Conservation (phyloP, 768 basidiomycete species). For the Pseudohyphozyma bogoriensis region DNA sequence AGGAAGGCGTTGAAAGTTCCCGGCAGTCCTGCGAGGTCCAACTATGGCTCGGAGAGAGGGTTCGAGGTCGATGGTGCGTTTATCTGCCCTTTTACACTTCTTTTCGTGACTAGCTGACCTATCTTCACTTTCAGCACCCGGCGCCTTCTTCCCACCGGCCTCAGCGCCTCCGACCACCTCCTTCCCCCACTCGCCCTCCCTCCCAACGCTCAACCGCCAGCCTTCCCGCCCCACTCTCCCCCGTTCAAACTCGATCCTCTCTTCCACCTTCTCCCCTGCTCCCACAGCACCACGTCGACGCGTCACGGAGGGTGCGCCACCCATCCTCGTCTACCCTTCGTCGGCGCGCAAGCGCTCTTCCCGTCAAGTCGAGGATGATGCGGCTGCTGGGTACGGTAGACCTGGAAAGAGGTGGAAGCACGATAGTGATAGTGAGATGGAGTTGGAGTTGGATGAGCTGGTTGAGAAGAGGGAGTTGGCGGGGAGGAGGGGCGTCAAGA, state of each 20-base stretch:
- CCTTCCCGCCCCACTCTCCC: not conserved
- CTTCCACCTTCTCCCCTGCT: no score
- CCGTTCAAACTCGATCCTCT: not conserved
- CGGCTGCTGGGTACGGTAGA: not conserved
- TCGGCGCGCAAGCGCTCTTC: not conserved
- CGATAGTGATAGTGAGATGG: not conserved
- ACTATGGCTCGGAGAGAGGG: no score
- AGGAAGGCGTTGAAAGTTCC: no score
- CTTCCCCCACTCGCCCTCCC: not conserved
- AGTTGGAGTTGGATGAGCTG: not conserved
- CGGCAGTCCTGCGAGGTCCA: no score
- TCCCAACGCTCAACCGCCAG: not conserved
- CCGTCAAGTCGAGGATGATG: not conserved
- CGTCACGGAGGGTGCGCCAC: not conserved
- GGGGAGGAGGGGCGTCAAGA: not conserved
- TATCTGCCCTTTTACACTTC: no score
- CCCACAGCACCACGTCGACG: not conserved
- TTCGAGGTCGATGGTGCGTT: no score
- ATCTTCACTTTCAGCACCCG: no score
- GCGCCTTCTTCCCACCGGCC: no score
- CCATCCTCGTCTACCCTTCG: not conserved
- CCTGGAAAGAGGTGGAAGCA: not conserved
- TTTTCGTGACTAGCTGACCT: no score
- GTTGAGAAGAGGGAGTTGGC: no score
- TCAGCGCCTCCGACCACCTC: not conserved